phyloP scores from a whole-genome alignment of 768 basidiomycete species.

The Lactarius sp. region DNA sequence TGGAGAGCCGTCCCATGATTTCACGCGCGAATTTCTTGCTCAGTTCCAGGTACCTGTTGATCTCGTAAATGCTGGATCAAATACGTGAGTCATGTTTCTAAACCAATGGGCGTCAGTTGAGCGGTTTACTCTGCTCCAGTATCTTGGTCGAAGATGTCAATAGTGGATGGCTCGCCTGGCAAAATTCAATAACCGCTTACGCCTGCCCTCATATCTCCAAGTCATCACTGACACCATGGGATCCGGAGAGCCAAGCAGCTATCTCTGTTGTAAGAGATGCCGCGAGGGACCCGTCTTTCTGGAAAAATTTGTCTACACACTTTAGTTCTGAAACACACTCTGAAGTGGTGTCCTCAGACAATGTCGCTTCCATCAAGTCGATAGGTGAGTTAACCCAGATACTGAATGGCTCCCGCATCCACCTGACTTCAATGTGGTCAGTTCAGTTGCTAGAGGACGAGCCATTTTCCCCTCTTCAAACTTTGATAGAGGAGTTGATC shows the following conservation, averaged over 20 bases:
- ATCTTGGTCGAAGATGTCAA: slow-evolving; percentile 51
- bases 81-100: slow-evolving; percentile 41
- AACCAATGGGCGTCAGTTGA: slow-evolving; percentile 5
- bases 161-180: slow-evolving; percentile 71
- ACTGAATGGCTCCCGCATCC: too few relatives aligned
- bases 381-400: slow-evolving; percentile 47
- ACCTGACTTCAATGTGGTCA: slow-evolving; percentile 33
- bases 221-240: slow-evolving; percentile 59
- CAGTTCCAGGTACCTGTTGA: slow-evolving; percentile 51
- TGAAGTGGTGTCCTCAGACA: slow-evolving; percentile 57
- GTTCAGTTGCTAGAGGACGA: slow-evolving; percentile 77
- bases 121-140: slow-evolving; percentile 31
- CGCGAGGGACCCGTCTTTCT: slow-evolving; percentile 49
- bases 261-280: slow-evolving; percentile 47
- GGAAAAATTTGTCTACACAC: slow-evolving; percentile 62
- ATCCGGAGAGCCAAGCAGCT: slow-evolving; percentile 45
- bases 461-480: slow-evolving; percentile 57
- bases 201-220: slow-evolving; percentile 42
- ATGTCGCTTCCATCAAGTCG: slow-evolving; percentile 68
- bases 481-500: slow-evolving; percentile 59
- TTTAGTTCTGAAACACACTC: slow-evolving; percentile 78
- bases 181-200: slow-evolving; percentile 42
- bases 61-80: slow-evolving; percentile 30
- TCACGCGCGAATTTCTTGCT: slow-evolving; percentile 51
- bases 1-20: slow-evolving; percentile 42